Evolutionary conservation across 169 alveolate species (phyloP), one percentile per base, ranked within the genome.

Genomic region (Plasmodium vivax): DNA sequence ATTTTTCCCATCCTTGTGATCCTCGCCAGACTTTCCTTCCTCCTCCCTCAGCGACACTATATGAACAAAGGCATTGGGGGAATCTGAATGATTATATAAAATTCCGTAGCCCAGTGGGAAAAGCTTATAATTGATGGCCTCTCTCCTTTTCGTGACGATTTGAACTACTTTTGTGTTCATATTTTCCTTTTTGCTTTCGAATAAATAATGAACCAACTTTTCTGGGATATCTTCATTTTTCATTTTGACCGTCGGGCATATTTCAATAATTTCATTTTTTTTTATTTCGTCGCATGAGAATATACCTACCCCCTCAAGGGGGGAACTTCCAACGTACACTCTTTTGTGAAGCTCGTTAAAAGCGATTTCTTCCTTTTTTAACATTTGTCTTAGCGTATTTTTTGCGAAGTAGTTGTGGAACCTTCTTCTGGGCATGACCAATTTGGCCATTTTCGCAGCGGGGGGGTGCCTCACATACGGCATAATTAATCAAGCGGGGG

Each of bases 81-180:
- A 16, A 77, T 75, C 80, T 19, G 93, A 87, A 41, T 87, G 93
- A 51, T 87, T 87, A 47, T 87, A 87, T 87, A 87, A 75, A 45
- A 87, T 87, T 9, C 93, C 93, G 47, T 87, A 75, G 10, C 93
- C 93, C 81, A 87, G 45, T n/a, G 93, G 93, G 3, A 87, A 38
- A 16, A 87, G 85, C 47, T 87, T 87, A 77, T 87, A 54, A 74
- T 75, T 74, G 51, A 9, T 30, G 7, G 81, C 38, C 43, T 87
- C 82, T 38, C 43, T 51, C 34, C 68, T 75, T 10, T 47, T 73
- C 4, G 30, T 77, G 45, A 87, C 27, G 27, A 87, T 77, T 38
- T 77, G 41, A 6, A 87, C 87, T 27, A 87, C 81, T 87, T 54
- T 30, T 7, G 68, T 47, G 47, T 87, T 87, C 32, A 56, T 56